Base-by-base conservation (phyloP, 2,329 filamentous ascomycete genomes). In the Diaporthe ilicicola region DNA sequence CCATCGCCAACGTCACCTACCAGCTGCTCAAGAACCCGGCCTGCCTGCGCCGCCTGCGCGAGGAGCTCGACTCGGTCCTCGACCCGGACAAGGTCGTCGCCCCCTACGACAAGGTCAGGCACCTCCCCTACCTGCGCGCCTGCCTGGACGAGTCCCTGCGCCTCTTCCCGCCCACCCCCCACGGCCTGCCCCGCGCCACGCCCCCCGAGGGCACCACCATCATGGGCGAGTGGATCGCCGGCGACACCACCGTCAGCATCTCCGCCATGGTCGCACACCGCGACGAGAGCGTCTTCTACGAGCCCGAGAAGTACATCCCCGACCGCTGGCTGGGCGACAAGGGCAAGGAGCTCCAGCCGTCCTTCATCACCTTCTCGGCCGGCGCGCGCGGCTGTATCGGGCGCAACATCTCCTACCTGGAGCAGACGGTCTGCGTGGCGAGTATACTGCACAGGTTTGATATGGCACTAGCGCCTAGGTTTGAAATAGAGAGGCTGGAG, bases 211-310 rank as follows among this genome's bases (percentile, higher is more conserved):
- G 85, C 0, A 79, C 80, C 0, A 75, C 76, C 0, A 72, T 88
- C 0, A 77, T 72, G 0, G 84, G 81, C 0, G 78, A 81, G 67
- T 80, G 76, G 55, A 70, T 88, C 9, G 82, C 82, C 0, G 81
- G 77, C 0, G 82, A 83, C 3, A 78, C 78, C 0, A 81, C 77
- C 0, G 81, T 87, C 0, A 77, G 77, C 1, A 81, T 83, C 0
- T 84, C 87, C 75, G 76, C 82, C 17, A 87, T 84, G 71, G 84
- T 80, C 19, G 77, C 87, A 70, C 85, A 88, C 74, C 81, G 84
- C 6, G 79, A 85, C 59, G 75, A 78, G 0, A 69, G 70, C 0
- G 77, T 85, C 0, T 88, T 84, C 65, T 75, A 77, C 0, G 76
- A 84, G 1, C 84, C 85, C 0, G 75, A 81, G 9, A 72, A 72